Evolutionary conservation across 1,284 basidiomycete genomes (phyloP).

Genomic region (Coriolopsis trogii): DNA sequence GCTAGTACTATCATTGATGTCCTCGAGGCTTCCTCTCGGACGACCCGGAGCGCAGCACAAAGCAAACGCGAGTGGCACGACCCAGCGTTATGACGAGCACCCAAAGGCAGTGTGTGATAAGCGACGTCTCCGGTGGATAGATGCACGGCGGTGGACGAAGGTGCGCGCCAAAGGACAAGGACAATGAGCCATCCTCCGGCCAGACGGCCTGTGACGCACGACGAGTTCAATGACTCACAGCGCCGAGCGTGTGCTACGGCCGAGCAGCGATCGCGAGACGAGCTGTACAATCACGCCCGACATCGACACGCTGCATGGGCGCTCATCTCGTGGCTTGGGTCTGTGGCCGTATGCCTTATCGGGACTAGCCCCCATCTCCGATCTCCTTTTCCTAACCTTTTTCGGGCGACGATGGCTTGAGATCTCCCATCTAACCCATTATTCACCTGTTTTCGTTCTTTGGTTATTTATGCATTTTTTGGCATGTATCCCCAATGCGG

Average conservation of each 20-base stretch:
- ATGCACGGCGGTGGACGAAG: neutral
- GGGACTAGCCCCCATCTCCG: conserved; percentile 13
- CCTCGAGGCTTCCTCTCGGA: conserved; percentile 14
- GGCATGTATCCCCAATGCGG: conserved; percentile 5
- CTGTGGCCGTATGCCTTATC: conserved; percentile 19
- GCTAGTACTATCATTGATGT: neutral
- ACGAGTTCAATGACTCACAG: neutral
- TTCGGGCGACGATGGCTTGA: conserved; percentile 3
- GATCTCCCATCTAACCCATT: conserved; percentile 11
- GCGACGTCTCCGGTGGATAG: too few species aligned
- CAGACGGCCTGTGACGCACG: too few species aligned
- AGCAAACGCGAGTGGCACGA: conserved; percentile 18
- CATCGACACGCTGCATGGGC: too few species aligned
- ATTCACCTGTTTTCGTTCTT: conserved; percentile 5
- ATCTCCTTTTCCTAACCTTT: conserved; percentile 13
- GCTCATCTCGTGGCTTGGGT: neutral
- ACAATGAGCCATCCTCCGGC: neutral
- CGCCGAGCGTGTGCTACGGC: conserved; percentile 1
- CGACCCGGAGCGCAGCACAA: conserved; percentile 10
- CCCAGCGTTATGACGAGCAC: neutral
- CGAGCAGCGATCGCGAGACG: neutral
- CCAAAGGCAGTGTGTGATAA: conserved; percentile 13
- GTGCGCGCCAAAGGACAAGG: neutral
- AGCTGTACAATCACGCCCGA: neutral
- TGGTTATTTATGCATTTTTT: conserved; percentile 10